Base-by-base conservation (phyloP, 768 basidiomycete genomes). In the Trametopsis cervina region DNA sequence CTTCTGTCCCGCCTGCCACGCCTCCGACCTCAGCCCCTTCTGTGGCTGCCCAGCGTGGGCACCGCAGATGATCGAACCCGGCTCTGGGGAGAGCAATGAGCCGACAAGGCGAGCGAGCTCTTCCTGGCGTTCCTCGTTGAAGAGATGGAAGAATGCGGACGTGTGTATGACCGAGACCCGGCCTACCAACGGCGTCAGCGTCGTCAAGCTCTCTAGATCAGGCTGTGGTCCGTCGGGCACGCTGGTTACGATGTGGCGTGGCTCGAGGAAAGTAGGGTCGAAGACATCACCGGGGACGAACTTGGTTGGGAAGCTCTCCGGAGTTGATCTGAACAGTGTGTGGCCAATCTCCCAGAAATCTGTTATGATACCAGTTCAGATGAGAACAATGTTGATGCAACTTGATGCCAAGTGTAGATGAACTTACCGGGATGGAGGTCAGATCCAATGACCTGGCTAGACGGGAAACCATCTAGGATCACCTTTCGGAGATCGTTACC, bases 291-390 rank as follows among this genome's bases (percentile, higher is more conserved):
- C 83, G 11, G 69, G 61, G 13, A 85, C 45, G 57, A 85, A 85
- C 0, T 66, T 60, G 0, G 69, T 76, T 1, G 78, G 76, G 60
- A 79, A 83, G 0, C 72, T 68, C 33, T 72, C 63, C 0, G 74
- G 71, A 0, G 68, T 77, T 3, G 75, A 70, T 42, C 60, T 70
- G 64, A 83, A 86, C 13, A 85, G 66, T 37, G 75, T 66, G 52
- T 85, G 81, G 1, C 83, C 83, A 3, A 74, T 66, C 4, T 77
- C 68, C 81, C 81, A 84, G 52, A 79, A 78, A 9, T 65, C 81
- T 83, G 47, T n/a, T 15, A 5, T 20, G 2, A n/a, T 6, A 22
- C 10, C 4, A 17, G 20, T 2, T 12, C 18, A 21, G n/a, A 18
- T 1, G 20, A 39, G 13, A 18, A 23, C 2, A 6, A 1, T 10